Base-by-base conservation (phyloP, 2,329 filamentous ascomycete genomes). In the Microthyrium microscopicum region DNA sequence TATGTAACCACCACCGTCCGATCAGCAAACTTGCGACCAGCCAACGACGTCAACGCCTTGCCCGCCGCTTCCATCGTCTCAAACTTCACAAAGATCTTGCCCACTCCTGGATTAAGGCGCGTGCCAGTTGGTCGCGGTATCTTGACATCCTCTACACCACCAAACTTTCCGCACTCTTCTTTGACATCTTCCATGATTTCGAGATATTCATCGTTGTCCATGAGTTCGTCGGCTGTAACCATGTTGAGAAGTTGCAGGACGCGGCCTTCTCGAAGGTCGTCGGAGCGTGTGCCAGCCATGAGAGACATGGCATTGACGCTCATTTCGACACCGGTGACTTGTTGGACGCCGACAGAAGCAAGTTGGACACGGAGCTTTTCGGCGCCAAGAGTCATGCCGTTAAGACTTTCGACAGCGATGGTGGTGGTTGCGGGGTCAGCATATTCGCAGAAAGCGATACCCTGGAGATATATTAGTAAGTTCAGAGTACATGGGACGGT, bases 61-160 rank as follows among this genome's bases (percentile, higher is more conserved):
- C 79, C 77, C 15, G 87, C 81, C 6, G 76, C 73, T 32, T 84
- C 82, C 3, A 70, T 61, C 3, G 65, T 70, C 42, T 89, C 81
- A 50, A 83, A 98, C 54, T 94, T 95, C 61, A 98, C 77, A 52
- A 77, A 98, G 44, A 99, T 95, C 66, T 95, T 98, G 52, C 89
- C 89, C 16, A 98, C 84, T 29, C 89, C 89, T 20, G 82, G 71
- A 16, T 77, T 81, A 51, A 89, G 78, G 46, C 84, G 73, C 53
- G 75, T 81, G 45, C 81, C 80, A 16, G 71, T 73, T 2, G 89
- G 87, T 39, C 89, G 72, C 4, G 89, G 89, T 38, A 98, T 77
- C 63, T 98, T 98, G 56, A 95, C 62, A n/a, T 84, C 80, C 26
- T 84, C 42, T 19, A 99, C 70, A 32, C 66, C 68, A 40, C 91